phyloP scores from a whole-genome alignment of 345 rosid genomes.

The Viola odorata region DNA sequence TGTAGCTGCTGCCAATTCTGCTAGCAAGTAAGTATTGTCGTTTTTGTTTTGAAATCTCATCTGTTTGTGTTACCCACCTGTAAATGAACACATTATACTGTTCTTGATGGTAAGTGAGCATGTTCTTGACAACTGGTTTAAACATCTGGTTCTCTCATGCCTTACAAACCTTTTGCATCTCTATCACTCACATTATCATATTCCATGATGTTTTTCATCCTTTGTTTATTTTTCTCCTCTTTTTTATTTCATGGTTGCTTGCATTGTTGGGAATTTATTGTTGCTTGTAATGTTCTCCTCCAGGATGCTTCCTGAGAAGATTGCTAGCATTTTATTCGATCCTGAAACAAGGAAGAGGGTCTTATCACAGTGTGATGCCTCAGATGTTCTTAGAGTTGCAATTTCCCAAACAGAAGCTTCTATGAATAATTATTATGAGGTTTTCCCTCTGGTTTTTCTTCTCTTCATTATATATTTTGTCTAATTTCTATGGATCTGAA shows the following conservation, averaged over 20 bases:
- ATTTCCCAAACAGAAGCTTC: conserved; percentile 75
- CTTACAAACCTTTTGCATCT: neutral
- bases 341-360: conserved; percentile 59
- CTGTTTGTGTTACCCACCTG: conserved; percentile 10
- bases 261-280: neutral
- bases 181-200: neutral
- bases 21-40: conserved; percentile 68
- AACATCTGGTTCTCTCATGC: neutral
- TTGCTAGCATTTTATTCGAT: conserved; percentile 69
- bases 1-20: conserved; percentile 77
- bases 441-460: conserved; percentile 22
- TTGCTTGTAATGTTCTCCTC: conserved; percentile 5
- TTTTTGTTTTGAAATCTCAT: conserved; percentile 9
- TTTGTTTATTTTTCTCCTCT: neutral
- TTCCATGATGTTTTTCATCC: neutral
- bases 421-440: conserved; percentile 85
- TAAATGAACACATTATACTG: conserved; percentile 9
- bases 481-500: no score
- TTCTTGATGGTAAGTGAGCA: neutral
- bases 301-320: conserved; percentile 78
- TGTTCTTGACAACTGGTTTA: neutral
- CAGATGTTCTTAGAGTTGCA: conserved; percentile 74
- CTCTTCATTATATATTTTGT: neutral
- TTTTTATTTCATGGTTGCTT: conserved; percentile 1
- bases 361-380: conserved; percentile 63